A percentile compares a stretch with the other conserved stretches of the same genome.
These are phyloP conservation scores for Cylindrotheca fusiformis DNA, from an alignment of 108 stramenopile genomes.

Conservation along the genomic window DNA sequence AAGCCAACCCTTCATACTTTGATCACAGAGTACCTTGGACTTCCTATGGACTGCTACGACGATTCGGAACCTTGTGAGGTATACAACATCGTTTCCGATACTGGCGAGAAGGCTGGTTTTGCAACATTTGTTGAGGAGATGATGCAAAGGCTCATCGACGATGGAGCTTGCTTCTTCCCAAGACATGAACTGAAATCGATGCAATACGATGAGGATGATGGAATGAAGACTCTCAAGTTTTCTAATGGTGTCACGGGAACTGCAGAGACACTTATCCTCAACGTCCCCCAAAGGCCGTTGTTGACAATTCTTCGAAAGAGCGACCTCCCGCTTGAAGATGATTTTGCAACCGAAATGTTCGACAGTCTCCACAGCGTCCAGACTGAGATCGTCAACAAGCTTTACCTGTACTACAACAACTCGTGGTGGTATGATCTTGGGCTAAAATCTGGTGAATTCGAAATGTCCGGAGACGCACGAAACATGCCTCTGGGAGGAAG, in stretches of 20 bases:
- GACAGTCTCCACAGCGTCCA: conserved; percentile 33
- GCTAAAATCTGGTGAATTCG: conserved; percentile 25
- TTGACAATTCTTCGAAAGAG: conserved; percentile 21
- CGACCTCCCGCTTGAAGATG: conserved; percentile 2
- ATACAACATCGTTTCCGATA: conserved; percentile 29
- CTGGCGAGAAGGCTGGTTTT: conserved; percentile 33
- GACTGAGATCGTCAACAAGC: conserved; percentile 26
- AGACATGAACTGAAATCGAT: conserved; percentile 17
- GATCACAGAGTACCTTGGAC: conserved; percentile 25
- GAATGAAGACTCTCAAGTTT: conserved; percentile 12
- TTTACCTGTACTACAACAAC: conserved; percentile 34
- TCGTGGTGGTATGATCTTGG: conserved; percentile 31
- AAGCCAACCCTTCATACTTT: conserved; percentile 25
- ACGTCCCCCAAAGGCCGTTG: conserved; percentile 29
- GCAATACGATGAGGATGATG: background rate
- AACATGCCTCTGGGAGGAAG: conserved; percentile 29
- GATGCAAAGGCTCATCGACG: conserved; percentile 20
- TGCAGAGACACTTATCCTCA: conserved; percentile 24
- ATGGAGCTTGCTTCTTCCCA: conserved; percentile 28
- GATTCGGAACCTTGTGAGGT: conserved; percentile 13
- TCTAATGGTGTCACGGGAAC: conserved; percentile 27
- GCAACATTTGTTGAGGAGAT: conserved; percentile 34
- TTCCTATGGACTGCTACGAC: conserved; percentile 31
- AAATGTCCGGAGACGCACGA: conserved; percentile 15
- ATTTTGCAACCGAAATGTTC: conserved; percentile 1